A percentile compares a stretch with the other conserved stretches of the same genome.
Conservation (phyloP, 106 monocot genomes). For the Apostasia shenzhenica region DNA sequence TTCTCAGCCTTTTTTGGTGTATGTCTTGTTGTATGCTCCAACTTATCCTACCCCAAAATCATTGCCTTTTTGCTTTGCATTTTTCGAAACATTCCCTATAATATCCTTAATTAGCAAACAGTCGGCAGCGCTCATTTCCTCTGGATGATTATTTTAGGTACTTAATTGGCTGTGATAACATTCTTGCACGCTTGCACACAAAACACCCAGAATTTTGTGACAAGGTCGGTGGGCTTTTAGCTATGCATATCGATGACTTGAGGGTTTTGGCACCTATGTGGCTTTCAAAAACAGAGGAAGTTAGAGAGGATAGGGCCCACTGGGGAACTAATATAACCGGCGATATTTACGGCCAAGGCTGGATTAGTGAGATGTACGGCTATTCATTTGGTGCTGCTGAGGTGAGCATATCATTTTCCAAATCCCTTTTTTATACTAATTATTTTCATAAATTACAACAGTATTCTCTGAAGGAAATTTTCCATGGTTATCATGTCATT, state of each 20-base stretch:
- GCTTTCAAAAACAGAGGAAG: constrained; percentile 98
- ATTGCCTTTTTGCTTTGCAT: background rate
- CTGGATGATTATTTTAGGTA: constrained; percentile 42
- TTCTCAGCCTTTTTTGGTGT: too few species aligned
- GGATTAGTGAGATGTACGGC: constrained; percentile 99
- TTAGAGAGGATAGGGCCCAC: constrained; percentile 78
- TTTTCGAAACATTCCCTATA: background rate
- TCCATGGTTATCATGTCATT: background rate
- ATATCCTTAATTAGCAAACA: background rate
- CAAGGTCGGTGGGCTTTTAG: constrained; percentile 94
- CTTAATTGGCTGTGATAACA: constrained; percentile 86
- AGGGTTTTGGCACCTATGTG: constrained; percentile 83
- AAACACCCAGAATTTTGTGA: constrained; percentile 92
- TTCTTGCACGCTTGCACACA: constrained; percentile 84
- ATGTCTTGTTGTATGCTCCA: background rate
- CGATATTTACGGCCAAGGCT: constrained; percentile 86
- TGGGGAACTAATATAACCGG: constrained; percentile 96
- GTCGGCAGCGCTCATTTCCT: background rate
- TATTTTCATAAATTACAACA: constrained; percentile 1
- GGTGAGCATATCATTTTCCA: constrained; percentile 29
- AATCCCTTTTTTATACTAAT: background rate
- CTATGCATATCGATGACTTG: constrained; percentile 94
- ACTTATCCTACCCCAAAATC: background rate
- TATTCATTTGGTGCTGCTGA: constrained; percentile 99
- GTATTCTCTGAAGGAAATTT: constrained; percentile 4